Evolutionary conservation across 768 basidiomycete genomes (phyloP), one percentile per base, ranked within the genome.

Genomic region (Mycena crocata): DNA sequence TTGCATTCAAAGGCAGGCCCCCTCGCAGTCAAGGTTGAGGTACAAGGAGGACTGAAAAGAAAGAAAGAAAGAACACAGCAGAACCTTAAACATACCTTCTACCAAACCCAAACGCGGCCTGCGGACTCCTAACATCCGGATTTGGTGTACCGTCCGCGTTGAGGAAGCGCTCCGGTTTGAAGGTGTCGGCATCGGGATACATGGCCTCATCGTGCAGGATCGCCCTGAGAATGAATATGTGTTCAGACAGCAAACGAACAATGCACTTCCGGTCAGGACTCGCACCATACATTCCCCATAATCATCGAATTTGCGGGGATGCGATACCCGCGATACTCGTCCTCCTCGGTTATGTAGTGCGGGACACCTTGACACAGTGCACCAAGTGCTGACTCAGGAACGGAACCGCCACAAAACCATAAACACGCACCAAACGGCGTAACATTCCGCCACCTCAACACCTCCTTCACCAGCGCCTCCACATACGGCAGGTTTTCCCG

Each of bases 101-200:
- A 6, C 75, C 75, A 44, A 73, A 76, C 5, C 75, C 75, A 32
- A 73, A 76, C 2, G 62, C 65, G 1, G 57, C 40, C 17, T 60
- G 58, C 1, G 69, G 65, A 44, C 65, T 57, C 37, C 34, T 19
- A 6, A 75, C 64, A 10, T 51, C 55, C 5, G 58, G 60, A 34
- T 76, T 61, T 21, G 72, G 42, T 30, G 64, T 57, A 17, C 73
- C 74, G 45, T 75, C 69, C 21, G 62, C n/a, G n/a, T n/a, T 55
- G 19, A 80, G 66, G 57, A 79, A 84, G 31, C 83, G 74, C 44
- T 82, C 81, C 10, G 82, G 83, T 0, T 67, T 67, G 68, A 84
- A 84, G 14, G 73, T 57, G 14, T 75, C 69, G 24, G 82, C 80
- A 23, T 79, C 69, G 5, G 79, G 77, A 52, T 83, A 84, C 6